Evolutionary conservation across 306 rosid genomes (phyloP).

Genomic region (Bauhinia variegata): DNA sequence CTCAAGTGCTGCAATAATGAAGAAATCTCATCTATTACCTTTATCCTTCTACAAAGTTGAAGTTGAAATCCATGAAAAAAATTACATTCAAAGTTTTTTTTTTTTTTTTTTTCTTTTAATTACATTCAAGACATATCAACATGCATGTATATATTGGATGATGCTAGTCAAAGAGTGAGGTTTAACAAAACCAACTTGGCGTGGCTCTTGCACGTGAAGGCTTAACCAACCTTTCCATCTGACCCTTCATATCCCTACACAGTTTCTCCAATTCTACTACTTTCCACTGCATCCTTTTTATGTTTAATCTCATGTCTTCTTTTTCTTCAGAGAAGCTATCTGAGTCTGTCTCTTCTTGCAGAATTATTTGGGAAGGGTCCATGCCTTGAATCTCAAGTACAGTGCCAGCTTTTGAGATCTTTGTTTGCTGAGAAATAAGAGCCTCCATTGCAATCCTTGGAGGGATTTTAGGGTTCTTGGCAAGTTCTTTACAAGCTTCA

Average conservation of each 20-base stretch:
- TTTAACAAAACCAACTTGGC: constrained; percentile 66
- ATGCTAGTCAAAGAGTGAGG: not conserved
- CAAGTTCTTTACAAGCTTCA: constrained; percentile 67
- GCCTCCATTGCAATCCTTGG: constrained; percentile 72
- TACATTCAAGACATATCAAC: constrained; percentile 14
- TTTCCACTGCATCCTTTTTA: constrained; percentile 63
- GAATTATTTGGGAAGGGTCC: constrained; percentile 36
- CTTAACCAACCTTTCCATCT: constrained; percentile 54
- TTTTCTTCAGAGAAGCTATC: constrained; percentile 43
- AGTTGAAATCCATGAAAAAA: too few species aligned
- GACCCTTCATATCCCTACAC: constrained; percentile 64
- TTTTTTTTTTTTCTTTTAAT: too few species aligned
- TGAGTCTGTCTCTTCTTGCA: constrained; percentile 17
- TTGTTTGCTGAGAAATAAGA: constrained; percentile 58
- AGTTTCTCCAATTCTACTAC: constrained; percentile 68
- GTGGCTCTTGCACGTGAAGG: constrained; percentile 47
- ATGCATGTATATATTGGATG: not conserved
- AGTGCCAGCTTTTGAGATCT: constrained; percentile 23
- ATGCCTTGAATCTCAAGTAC: constrained; percentile 20
- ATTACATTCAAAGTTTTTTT: too few species aligned
- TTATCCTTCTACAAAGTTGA: too few species aligned
- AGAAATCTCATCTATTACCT: too few species aligned
- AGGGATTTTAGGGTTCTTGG: constrained; percentile 79
- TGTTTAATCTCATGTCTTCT: constrained; percentile 38
- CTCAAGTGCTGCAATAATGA: too few species aligned